Conservation (phyloP, 2,329 filamentous ascomycete species). For the Paecilomyces niveus region DNA sequence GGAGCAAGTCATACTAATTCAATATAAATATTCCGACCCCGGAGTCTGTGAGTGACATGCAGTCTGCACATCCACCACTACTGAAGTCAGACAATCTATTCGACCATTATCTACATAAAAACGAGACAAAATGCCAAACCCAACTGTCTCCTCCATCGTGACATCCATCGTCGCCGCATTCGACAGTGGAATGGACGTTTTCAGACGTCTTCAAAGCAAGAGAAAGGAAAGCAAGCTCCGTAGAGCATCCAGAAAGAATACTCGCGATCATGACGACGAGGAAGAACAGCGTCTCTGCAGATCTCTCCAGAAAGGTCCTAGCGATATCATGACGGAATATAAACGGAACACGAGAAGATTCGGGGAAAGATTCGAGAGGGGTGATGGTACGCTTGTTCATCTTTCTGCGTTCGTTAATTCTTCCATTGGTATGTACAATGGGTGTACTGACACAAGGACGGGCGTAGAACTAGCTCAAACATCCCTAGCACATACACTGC, state of each 20-base stretch:
- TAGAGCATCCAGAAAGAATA: slow-evolving; percentile 16
- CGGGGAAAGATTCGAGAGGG: slow-evolving; percentile 3
- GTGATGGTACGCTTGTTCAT: slow-evolving; percentile 2
- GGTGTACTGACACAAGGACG: neutral
- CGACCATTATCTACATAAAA: too few species aligned
- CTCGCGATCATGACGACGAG: neutral
- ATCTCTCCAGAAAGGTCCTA: neutral
- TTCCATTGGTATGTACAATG: neutral
- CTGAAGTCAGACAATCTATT: too few species aligned
- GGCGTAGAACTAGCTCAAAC: slow-evolving; percentile 1
- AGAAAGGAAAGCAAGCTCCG: slow-evolving; percentile 7
- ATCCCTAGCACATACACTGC: slow-evolving; percentile 4
- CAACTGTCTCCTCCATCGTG: too few species aligned
- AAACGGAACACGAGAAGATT: slow-evolving; percentile 1
- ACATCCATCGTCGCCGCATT: too few species aligned
- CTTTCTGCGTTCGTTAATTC: neutral
- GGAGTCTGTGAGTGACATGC: too few species aligned
- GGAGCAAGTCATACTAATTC: too few species aligned
- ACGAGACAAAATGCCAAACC: too few species aligned
- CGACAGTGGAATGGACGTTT: too few species aligned
- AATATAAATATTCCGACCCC: too few species aligned
- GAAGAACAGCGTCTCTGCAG: neutral
- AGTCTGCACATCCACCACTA: too few species aligned
- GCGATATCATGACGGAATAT: slow-evolving; percentile 1
- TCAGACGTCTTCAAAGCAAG: too few species aligned